Percentiles rank a stretch among this genome's conserved stretches.
These are phyloP conservation scores for Botryotinia calthae DNA, from an alignment of 2,329 filamentous ascomycete species.

Conservation along the genomic window DNA sequence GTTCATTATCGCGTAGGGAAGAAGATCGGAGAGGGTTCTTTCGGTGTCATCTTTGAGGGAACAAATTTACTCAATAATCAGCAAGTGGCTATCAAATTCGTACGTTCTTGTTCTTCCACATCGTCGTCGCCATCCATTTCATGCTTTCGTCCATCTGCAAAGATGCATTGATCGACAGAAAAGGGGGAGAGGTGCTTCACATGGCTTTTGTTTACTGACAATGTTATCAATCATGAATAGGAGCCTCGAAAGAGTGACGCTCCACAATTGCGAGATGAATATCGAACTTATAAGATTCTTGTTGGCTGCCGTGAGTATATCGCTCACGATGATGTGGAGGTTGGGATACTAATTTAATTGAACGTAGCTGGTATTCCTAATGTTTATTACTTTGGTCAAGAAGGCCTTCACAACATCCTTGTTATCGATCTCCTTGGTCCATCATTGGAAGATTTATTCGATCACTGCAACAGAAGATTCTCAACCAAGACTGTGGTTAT, in stretches of 20 bases:
- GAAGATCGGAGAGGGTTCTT: conserved; percentile 98
- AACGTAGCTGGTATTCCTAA: conserved; percentile 88
- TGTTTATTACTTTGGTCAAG: conserved; percentile 99
- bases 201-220: not conserved
- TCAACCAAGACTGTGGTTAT: conserved; percentile 97
- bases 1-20: conserved; percentile 98
- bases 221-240: conserved; percentile 44
- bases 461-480: conserved; percentile 94
- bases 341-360: conserved; percentile 38
- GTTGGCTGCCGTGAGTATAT: conserved; percentile 90
- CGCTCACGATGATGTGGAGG: conserved; percentile 17
- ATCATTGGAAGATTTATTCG: conserved; percentile 93
- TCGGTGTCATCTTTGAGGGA: conserved; percentile 98
- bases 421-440: conserved; percentile 96
- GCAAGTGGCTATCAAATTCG: conserved; percentile 99
- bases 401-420: conserved; percentile 97
- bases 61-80: conserved; percentile 99
- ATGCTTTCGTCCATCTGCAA: not conserved
- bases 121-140: not conserved
- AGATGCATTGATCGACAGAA: conserved; percentile 4
- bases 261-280: conserved; percentile 95
- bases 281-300: conserved; percentile 98
- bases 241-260: conserved; percentile 99
- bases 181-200: conserved; percentile 1
- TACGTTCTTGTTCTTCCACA: conserved; percentile 55